These are phyloP conservation scores for Mitragyna speciosa DNA, from an alignment of 257 asterid genomes.

Conservation along the genomic window DNA sequence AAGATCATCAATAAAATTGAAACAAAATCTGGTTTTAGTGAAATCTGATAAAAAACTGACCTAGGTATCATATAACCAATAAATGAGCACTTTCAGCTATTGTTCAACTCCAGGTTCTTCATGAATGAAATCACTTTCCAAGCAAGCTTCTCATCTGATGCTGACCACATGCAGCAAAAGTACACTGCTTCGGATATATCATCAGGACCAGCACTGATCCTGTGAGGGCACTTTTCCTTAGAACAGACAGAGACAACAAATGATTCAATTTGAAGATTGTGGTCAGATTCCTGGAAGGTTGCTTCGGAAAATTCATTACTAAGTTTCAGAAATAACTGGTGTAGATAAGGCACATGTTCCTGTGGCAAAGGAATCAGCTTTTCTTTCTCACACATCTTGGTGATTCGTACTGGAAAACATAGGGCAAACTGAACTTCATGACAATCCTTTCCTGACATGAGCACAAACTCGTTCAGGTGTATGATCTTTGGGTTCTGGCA, in stretches of 20 bases:
- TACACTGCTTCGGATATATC: conserved; percentile 15
- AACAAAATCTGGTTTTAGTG: background rate
- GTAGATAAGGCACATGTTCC: conserved; percentile 32
- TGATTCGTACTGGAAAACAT: conserved; percentile 41
- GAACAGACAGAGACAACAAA: conserved; percentile 42
- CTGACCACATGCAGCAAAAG: conserved; percentile 61
- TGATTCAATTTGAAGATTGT: conserved; percentile 49
- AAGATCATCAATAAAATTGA: background rate
- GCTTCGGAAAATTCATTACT: conserved; percentile 33
- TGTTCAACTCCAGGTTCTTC: conserved; percentile 30
- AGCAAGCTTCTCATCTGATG: conserved; percentile 54
- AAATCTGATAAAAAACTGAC: background rate
- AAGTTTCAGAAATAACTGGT: conserved; percentile 34
- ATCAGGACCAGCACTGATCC: conserved; percentile 24
- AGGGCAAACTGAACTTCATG: conserved; percentile 49
- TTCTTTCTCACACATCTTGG: conserved; percentile 17
- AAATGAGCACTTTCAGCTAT: background rate
- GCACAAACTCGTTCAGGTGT: conserved; percentile 45
- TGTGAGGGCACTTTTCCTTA: conserved; percentile 47
- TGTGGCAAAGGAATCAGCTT: conserved; percentile 8
- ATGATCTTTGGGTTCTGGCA: conserved; percentile 42
- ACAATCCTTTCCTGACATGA: conserved; percentile 31
- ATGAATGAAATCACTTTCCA: conserved; percentile 50
- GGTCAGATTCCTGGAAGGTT: conserved; percentile 30
- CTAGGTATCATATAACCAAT: background rate